A percentile compares a stretch with the other conserved stretches of the same genome.
Conservation (phyloP, 2,329 filamentous ascomycete genomes). For the Arthrobotrys pseudoclavata region DNA sequence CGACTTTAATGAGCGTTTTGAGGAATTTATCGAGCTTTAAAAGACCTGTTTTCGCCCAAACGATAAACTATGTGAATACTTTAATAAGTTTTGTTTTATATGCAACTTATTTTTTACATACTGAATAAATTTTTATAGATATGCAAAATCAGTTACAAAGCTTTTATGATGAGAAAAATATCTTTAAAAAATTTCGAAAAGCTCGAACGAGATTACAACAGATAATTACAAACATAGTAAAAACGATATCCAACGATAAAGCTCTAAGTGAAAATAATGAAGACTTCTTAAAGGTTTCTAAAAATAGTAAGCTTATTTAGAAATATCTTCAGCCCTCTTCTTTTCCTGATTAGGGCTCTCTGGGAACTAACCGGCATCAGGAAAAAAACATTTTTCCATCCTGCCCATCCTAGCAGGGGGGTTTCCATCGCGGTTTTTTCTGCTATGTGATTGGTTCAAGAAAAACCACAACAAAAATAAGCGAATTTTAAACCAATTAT, state of each 20-base stretch:
- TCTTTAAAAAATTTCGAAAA: conserved; percentile 6
- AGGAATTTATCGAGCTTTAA: not conserved
- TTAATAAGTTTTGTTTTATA: conserved; percentile 19
- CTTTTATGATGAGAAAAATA: conserved; percentile 9
- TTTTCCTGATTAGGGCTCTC: too few species aligned
- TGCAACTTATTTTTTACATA: conserved; percentile 7
- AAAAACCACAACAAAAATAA: too few species aligned
- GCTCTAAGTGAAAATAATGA: not conserved
- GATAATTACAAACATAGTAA: not conserved
- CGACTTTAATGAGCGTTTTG: not conserved
- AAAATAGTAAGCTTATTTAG: not conserved
- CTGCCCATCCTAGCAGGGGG: too few species aligned
- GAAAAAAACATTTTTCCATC: too few species aligned
- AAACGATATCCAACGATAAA: not conserved
- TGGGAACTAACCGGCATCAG: too few species aligned
- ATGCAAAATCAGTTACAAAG: conserved; percentile 9
- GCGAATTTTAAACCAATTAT: too few species aligned
- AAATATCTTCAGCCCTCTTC: not conserved
- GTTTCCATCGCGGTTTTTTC: too few species aligned
- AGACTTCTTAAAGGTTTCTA: conserved; percentile 1
- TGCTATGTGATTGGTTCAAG: too few species aligned
- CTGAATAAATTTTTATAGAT: conserved; percentile 8
- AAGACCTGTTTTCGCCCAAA: not conserved
- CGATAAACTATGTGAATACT: not conserved
- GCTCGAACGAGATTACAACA: not conserved